Evolutionary conservation across 2,329 filamentous ascomycete species (phyloP), one percentile per base, ranked within the genome.

Genomic region (Cercospora sp.): DNA sequence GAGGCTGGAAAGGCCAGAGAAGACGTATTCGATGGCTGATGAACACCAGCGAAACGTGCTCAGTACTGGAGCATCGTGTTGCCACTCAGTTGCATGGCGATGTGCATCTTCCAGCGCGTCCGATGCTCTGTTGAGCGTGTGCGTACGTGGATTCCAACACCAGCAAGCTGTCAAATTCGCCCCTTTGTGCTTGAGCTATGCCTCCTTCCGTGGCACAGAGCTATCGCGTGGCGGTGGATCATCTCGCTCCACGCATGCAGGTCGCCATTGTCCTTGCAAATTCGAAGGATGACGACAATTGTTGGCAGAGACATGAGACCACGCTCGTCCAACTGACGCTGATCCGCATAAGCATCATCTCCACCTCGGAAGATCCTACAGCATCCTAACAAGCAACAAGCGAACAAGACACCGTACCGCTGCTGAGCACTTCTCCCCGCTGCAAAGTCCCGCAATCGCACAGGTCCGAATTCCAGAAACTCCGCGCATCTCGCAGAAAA

Each of bases 1-100:
- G 57, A 65, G 48, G 66, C 66, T 68, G 57, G 48, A 60, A 64
- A 28, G 26, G 45, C 42, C 23, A 42, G 62, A 45, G 30, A 36
- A 23, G 33, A 31, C 62, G 42, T 23, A 20, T n/a, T 28, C n/a
- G 20, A 40, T 30, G 58, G 57, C 45, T 45, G 64, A 26, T 10
- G 40, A 28, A 45, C 48, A 31, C 20, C 51, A 40, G 40, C 26
- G 28, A 61, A 65, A 65, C 63, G 63, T 55, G 63, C 51, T n/a
- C 16, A 60, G 28, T 23, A 12, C 18, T 12, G 45, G 53, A 31
- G 13, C 23, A 28, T 57, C 53, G 23, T 26, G 16, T 26, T 23
- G 18, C 48, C 48, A 26, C 36, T 40, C 36, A 40, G 36, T 40
- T n/a, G 36, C 36, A n/a, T 16, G 36, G 23, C 10, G n/a, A 3